Conservation (phyloP, 148 eudicot species). For the Rhododendron kiyosumense region DNA sequence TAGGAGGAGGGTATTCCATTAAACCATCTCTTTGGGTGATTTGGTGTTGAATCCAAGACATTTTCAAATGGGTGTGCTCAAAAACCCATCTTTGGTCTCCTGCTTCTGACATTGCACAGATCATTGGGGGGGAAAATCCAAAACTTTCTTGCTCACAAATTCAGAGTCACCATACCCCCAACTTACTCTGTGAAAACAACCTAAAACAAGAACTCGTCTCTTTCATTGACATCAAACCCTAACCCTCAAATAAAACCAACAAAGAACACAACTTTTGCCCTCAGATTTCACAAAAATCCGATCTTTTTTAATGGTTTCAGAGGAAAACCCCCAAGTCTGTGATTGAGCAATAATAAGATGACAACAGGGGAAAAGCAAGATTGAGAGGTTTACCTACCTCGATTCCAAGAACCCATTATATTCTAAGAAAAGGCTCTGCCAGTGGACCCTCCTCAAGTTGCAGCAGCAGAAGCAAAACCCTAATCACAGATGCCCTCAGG, state of each 20-base stretch:
- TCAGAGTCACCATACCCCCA: background rate
- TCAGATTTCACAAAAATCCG: background rate
- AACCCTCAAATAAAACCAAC: background rate
- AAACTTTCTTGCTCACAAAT: background rate
- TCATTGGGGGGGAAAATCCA: slow-evolving; percentile 5
- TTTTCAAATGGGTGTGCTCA: slow-evolving; percentile 46
- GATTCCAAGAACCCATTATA: slow-evolving; percentile 15
- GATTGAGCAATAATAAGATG: slow-evolving; percentile 6
- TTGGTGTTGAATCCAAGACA: slow-evolving; percentile 44
- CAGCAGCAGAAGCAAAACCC: slow-evolving; percentile 18
- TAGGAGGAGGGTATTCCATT: slow-evolving; percentile 33
- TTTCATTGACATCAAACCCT: background rate
- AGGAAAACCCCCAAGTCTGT: slow-evolving; percentile 4
- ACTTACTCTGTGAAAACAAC: background rate
- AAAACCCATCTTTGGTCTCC: slow-evolving; percentile 27
- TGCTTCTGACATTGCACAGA: slow-evolving; percentile 22
- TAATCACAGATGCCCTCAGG: slow-evolving; percentile 4
- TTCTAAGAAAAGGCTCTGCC: background rate
- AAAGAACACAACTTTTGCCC: background rate
- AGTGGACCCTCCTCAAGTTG: slow-evolving; percentile 9
- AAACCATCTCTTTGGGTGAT: slow-evolving; percentile 33
- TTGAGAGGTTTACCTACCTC: slow-evolving; percentile 15
- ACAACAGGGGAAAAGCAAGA: background rate
- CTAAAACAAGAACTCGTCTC: background rate
- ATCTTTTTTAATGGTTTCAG: background rate